Evolutionary conservation across 2,329 filamentous ascomycete genomes (phyloP).

Genomic region (Aspergillus neotritici): DNA sequence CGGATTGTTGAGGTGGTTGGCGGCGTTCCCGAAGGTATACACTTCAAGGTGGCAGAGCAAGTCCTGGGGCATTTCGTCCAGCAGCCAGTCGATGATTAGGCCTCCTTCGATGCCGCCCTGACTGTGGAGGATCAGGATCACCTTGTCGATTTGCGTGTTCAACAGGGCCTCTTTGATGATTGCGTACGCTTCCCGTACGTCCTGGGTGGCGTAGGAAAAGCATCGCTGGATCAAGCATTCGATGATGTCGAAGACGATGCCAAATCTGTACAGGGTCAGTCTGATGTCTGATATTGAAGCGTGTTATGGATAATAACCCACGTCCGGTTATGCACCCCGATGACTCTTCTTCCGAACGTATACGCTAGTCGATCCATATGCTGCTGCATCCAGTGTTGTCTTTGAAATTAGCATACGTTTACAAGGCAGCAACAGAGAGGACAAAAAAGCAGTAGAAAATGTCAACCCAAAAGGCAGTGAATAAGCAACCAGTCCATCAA

Average conservation of each 20-base stretch:
- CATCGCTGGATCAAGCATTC: conserved; percentile 74
- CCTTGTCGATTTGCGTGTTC: conserved; percentile 57
- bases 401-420: conserved; percentile 12
- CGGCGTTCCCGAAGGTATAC: conserved; percentile 69
- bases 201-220: conserved; percentile 64
- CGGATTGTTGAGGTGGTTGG: conserved; percentile 78
- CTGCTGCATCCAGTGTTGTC: conserved; percentile 60
- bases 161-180: conserved; percentile 60
- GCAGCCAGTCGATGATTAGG: conserved; percentile 68
- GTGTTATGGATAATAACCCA: conserved; percentile 25
- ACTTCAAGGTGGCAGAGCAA: conserved; percentile 65
- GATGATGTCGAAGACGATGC: conserved; percentile 69
- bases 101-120: conserved; percentile 72
- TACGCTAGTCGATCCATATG: conserved; percentile 66
- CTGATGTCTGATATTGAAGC: not conserved
- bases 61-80: conserved; percentile 64
- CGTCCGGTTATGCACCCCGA: conserved; percentile 71
- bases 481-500: conserved; percentile 24
- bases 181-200: conserved; percentile 56
- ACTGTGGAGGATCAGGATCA: conserved; percentile 69
- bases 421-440: not conserved
- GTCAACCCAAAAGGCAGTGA: no score
- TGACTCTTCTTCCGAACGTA: conserved; percentile 65
- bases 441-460: not conserved
- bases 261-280: conserved; percentile 33